phyloP scores from a whole-genome alignment of 169 alveolate genomes.

The Theileria equi region DNA sequence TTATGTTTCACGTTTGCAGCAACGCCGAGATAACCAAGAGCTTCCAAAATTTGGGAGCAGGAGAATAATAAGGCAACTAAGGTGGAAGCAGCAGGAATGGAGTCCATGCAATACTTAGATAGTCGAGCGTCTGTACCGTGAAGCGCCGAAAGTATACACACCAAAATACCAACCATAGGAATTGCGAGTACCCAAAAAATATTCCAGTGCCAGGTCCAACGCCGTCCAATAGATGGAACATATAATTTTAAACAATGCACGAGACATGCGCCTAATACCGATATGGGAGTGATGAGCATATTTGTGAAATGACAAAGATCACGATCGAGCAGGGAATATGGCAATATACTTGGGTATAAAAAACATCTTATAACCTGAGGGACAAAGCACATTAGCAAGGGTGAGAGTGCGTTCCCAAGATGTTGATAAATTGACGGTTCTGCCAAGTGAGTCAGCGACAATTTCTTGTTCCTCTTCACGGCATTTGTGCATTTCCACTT shows the following conservation, averaged over 20 bases:
- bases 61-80: background rate
- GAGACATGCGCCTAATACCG: background rate
- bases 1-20: background rate
- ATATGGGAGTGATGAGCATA: conserved; percentile 4
- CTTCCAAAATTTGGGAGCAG: background rate
- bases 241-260: background rate
- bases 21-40: background rate
- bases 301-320: conserved; percentile 2
- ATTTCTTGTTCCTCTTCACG: no score
- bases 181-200: conserved; percentile 12
- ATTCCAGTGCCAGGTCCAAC: background rate
- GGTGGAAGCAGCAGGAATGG: background rate
- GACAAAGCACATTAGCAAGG: background rate
- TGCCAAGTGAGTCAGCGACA: no score
- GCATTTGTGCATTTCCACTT: no score
- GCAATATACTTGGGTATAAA: background rate
- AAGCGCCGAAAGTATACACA: background rate
- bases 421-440: conserved; percentile 8
- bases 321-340: conserved; percentile 10
- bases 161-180: background rate
- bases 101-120: background rate
- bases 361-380: background rate
- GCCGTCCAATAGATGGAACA: background rate
- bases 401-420: conserved; percentile 6
- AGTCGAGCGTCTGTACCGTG: background rate